These are phyloP conservation scores for Komagataella populi DNA, from an alignment of 805 yeast genomes.

Conservation along the genomic window DNA sequence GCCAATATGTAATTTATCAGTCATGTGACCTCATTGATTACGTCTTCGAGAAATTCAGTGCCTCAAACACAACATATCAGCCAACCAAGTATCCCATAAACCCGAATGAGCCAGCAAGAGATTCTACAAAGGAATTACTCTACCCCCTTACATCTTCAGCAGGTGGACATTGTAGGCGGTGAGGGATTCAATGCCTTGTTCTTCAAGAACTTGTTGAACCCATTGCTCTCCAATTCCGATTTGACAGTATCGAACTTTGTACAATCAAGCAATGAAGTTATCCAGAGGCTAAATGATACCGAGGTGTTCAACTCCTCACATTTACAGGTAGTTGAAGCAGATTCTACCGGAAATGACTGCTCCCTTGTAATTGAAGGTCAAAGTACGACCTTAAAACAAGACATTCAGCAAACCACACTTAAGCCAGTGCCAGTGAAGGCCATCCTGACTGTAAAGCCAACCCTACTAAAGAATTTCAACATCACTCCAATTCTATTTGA, in stretches of 20 bases:
- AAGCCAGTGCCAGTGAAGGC: conserved; percentile 19
- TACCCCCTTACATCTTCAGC: conserved; percentile 14
- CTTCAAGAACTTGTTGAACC: conserved; percentile 29
- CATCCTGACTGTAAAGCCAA: conserved; percentile 19
- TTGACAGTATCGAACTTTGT: conserved; percentile 30
- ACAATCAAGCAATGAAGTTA: conserved; percentile 7
- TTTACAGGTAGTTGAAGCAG: conserved; percentile 5
- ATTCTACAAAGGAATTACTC: conserved; percentile 1
- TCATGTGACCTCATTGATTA: neutral
- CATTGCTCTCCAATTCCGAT: conserved; percentile 22
- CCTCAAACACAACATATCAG: neutral
- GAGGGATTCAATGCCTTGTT: conserved; percentile 23
- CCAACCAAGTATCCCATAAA: neutral
- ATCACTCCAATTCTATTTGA: conserved; percentile 21
- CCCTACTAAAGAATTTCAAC: conserved; percentile 14
- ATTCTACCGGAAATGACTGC: conserved; percentile 5
- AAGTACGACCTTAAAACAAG: conserved; percentile 9
- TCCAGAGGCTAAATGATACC: conserved; percentile 12
- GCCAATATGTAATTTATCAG: neutral
- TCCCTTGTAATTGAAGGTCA: neutral
- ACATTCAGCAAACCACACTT: neutral
- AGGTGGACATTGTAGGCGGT: conserved; percentile 18
- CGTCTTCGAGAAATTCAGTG: neutral
- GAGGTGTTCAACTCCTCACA: conserved; percentile 14
- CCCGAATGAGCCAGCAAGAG: neutral